Conservation (phyloP, 768 basidiomycete species). For the Mycena maculata region DNA sequence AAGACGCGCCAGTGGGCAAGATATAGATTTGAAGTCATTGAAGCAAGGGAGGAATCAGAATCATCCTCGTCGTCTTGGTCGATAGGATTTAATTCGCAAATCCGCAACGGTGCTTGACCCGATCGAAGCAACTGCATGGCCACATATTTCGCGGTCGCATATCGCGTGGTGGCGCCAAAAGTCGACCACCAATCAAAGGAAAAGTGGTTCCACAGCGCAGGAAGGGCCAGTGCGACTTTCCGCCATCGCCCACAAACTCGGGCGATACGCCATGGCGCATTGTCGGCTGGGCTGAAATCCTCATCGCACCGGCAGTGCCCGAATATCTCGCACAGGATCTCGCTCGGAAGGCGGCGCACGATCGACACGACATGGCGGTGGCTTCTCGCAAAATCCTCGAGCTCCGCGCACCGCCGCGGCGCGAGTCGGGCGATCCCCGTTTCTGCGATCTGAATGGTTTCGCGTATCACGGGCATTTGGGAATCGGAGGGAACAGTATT, state of each 20-base stretch:
- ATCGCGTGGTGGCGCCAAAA: background rate
- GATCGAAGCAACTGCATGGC: constrained; percentile 1
- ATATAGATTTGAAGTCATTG: no score
- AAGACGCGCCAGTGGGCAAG: background rate
- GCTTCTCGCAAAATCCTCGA: background rate
- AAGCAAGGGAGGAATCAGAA: no score
- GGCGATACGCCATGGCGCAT: background rate
- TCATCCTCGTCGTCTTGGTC: no score
- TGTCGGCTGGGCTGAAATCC: background rate
- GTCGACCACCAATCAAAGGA: background rate
- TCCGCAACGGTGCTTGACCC: background rate
- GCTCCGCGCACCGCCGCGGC: background rate
- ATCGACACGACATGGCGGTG: constrained; percentile 5
- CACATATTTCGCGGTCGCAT: background rate
- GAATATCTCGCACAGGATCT: constrained; percentile 24
- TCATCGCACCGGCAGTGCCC: background rate
- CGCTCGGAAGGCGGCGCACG: constrained; percentile 16
- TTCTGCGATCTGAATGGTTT: background rate
- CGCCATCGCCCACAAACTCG: constrained; percentile 21
- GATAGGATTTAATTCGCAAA: background rate
- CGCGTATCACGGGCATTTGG: background rate
- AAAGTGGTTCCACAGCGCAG: constrained; percentile 1
- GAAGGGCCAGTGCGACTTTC: background rate
- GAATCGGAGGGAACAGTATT: background rate
- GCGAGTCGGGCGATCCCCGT: background rate